Base-by-base conservation (phyloP, 805 yeast genomes). In the Wickerhamomyces ciferrii region DNA sequence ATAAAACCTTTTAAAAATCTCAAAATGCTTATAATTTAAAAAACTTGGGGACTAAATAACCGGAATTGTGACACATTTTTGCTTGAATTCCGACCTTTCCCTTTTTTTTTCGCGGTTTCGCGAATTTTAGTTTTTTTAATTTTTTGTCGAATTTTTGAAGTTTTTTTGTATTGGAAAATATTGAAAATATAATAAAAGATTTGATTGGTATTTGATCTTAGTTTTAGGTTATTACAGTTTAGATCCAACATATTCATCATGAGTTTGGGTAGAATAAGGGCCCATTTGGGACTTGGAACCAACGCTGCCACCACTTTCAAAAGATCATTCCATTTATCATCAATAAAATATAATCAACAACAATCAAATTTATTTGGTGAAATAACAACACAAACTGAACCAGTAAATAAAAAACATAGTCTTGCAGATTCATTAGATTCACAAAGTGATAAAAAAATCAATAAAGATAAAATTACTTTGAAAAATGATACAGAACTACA, bases 401-500 rank as follows among this genome's bases (percentile, higher is more conserved):
- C 39, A 37, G 39, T 7, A 6, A 37, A 37, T 4, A 19, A 21
- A 18, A 37, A 37, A 37, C 39, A 11, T 4, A 14, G 17, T 17
- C 19, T 37, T 15, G 17, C 25, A 14, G 39, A 37, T 37, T 14
- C 24, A 14, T 37, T 37, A 11, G 25, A 21, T 11, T 13, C 37
- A 14, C 39, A 37, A 21, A 6, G 15, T 6, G 17, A 15, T 13
- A 14, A 53, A 17, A 45, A 49, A n/a, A 48, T 51, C n/a, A 48
- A 53, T 24, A 52, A 48, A 29, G 56, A 48, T 18, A 52, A 56
- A n/a, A 54, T 69, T 24, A 67, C 69, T 2, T 41, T 63, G 4
- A 53, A 59, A 4, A 67, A 63, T 44, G 74, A 70, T 54, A 54
- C 41, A 24, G 50, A 51, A 42, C 54, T 78, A 53, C 83, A 80